Evolutionary conservation across 257 asterid species (phyloP).

Genomic region (Nicotiana otophora): DNA sequence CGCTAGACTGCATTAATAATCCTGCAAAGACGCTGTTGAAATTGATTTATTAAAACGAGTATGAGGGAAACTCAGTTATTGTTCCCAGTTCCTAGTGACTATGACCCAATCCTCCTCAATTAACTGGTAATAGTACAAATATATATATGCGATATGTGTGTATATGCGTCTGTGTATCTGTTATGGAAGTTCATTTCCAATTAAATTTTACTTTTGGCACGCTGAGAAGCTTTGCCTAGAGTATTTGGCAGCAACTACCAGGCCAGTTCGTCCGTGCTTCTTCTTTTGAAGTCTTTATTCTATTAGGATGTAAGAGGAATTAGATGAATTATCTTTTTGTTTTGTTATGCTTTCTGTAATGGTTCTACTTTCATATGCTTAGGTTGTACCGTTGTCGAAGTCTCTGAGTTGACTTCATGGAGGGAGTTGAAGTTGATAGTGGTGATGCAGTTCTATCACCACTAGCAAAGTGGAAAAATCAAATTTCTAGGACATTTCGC

Average conservation of each 20-base stretch:
- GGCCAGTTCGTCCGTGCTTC: not conserved
- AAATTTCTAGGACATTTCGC: constrained; percentile 39
- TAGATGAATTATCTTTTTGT: not conserved
- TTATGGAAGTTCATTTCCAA: no score
- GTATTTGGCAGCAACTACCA: not conserved
- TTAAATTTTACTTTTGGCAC: not conserved
- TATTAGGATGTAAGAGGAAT: not conserved
- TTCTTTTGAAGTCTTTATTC: not conserved
- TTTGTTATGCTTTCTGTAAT: not conserved
- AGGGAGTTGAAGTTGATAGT: constrained; percentile 27
- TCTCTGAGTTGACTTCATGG: constrained; percentile 23
- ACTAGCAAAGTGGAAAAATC: constrained; percentile 46
- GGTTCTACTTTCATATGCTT: not conserved
- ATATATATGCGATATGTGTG: no score
- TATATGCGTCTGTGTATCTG: no score
- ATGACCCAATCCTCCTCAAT: not conserved
- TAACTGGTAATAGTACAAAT: not conserved
- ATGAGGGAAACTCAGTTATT: not conserved
- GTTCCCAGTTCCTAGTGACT: not conserved
- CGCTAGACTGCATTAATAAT: not conserved
- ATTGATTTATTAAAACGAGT: not conserved
- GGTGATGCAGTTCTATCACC: constrained; percentile 27
- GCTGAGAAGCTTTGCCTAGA: not conserved
- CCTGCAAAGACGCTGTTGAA: not conserved
- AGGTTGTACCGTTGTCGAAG: not conserved